Evolutionary conservation across 2,329 filamentous ascomycete genomes (phyloP).

Genomic region (Alternaria sp.): DNA sequence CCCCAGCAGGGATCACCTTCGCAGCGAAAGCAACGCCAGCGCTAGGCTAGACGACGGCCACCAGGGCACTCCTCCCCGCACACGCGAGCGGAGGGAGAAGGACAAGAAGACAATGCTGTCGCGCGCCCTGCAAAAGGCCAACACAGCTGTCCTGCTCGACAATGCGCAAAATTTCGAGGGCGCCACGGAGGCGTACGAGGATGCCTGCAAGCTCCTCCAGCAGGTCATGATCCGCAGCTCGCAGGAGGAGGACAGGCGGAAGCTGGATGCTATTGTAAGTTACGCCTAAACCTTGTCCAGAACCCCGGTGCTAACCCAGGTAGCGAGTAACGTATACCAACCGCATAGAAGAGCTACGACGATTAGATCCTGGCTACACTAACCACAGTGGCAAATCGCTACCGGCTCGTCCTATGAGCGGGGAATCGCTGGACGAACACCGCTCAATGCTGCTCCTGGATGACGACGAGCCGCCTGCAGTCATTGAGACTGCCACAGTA

Average conservation of each 20-base stretch:
- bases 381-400: slow-evolving; percentile 73
- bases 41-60: slow-evolving; percentile 43
- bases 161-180: slow-evolving; percentile 95
- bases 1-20: slow-evolving; percentile 28
- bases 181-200: slow-evolving; percentile 86
- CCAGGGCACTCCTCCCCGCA: slow-evolving; percentile 47
- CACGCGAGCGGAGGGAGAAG: slow-evolving; percentile 56
- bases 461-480: slow-evolving; percentile 48
- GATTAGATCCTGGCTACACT: slow-evolving; percentile 67
- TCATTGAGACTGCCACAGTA: slow-evolving; percentile 63
- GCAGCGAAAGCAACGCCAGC: slow-evolving; percentile 46
- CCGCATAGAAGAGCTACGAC: slow-evolving; percentile 85
- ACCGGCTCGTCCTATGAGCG: slow-evolving; percentile 73
- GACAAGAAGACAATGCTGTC: slow-evolving; percentile 93
- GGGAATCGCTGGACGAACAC: slow-evolving; percentile 58
- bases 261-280: slow-evolving; percentile 92
- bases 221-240: slow-evolving; percentile 87
- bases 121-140: slow-evolving; percentile 93
- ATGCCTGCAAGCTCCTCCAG: slow-evolving; percentile 87
- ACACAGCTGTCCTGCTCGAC: slow-evolving; percentile 92
- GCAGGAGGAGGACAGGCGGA: slow-evolving; percentile 85
- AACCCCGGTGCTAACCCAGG: slow-evolving; percentile 18
- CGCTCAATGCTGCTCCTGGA: slow-evolving; percentile 48
- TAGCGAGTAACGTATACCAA: slow-evolving; percentile 89
- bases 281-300: background rate